phyloP scores from a whole-genome alignment of 225 moss, liverwort and hornwort genomes.

The Pleurozium schreberi region DNA sequence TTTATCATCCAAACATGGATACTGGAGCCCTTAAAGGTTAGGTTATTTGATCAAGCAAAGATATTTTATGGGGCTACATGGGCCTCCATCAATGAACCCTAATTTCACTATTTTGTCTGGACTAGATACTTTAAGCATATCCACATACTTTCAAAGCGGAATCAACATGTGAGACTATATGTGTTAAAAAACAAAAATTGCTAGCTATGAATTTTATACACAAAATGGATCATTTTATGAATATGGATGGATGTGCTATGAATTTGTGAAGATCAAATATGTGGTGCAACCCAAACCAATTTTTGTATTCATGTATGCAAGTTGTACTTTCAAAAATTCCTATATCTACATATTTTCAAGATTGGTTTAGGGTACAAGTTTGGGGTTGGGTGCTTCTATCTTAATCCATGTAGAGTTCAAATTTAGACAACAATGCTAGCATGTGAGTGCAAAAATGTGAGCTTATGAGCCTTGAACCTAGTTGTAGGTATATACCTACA shows the following conservation, averaged over 20 bases:
- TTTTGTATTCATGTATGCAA: background rate
- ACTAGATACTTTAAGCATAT: background rate
- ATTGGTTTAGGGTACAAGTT: accelerated
- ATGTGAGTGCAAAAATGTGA: too few species aligned
- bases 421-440: too few species aligned
- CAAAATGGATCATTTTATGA: background rate
- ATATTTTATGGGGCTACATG: too few species aligned
- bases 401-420: too few species aligned
- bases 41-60: too few species aligned
- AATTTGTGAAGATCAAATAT: background rate
- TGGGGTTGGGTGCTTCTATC: background rate
- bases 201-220: background rate
- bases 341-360: background rate
- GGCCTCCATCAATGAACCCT: too few species aligned
- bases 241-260: background rate
- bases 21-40: too few species aligned
- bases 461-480: too few species aligned
- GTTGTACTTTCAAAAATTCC: background rate
- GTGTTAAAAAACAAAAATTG: too few species aligned
- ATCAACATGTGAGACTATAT: background rate
- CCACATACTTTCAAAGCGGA: background rate
- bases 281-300: background rate
- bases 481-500: too few species aligned
- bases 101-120: too few species aligned
- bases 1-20: too few species aligned